Evolutionary conservation across 2,329 filamentous ascomycete species (phyloP), one percentile per base, ranked within the genome.

Genomic region (Biscogniauxia sp.): DNA sequence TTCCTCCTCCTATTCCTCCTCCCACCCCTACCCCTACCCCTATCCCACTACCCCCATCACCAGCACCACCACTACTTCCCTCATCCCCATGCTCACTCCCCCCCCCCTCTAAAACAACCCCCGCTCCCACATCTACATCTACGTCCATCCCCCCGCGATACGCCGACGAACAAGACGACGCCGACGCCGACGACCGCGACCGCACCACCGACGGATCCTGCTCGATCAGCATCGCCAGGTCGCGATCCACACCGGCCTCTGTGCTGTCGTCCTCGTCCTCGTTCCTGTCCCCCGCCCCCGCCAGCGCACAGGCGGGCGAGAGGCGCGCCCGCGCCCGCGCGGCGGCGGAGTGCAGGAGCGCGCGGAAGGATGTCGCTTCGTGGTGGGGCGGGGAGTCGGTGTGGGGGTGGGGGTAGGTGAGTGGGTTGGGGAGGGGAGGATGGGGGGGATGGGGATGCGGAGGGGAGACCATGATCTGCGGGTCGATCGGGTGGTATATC

Each of bases 401-500:
- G 6, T 37, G 32, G 32, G 32, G 32, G 9, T 37, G 32, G 32
- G 32, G 32, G 9, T 15, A 2, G 32, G 32, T 11, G 13, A 9
- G 9, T 3, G 6, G 32, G 32, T 4, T 3, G 32, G 32, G 32
- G 8, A 7, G 32, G 2, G 32, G 32, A 11, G 32, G 32, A 37
- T 2, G 32, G 63, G 19, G 67, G 69, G 11, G 69, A 68, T 67
- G 71, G 20, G 69, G 67, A 15, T 64, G 71, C 26, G 63, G 66
- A 26, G 72, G 68, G 45, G 72, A 69, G 1, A 75, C 68, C 66
- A 85, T 85, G 57, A 86, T 85, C 65, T 83, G 82, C n/a, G 84
- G 83, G 68, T 86, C 83, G 70, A 86, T 85, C 25, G 83, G 84
- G 57, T 84, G 81, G 69, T 82, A 83, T 26, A 79, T 73, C 28